These are phyloP conservation scores for Chaetomium globosum DNA, from an alignment of 2,329 filamentous ascomycete genomes.

Conservation along the genomic window DNA sequence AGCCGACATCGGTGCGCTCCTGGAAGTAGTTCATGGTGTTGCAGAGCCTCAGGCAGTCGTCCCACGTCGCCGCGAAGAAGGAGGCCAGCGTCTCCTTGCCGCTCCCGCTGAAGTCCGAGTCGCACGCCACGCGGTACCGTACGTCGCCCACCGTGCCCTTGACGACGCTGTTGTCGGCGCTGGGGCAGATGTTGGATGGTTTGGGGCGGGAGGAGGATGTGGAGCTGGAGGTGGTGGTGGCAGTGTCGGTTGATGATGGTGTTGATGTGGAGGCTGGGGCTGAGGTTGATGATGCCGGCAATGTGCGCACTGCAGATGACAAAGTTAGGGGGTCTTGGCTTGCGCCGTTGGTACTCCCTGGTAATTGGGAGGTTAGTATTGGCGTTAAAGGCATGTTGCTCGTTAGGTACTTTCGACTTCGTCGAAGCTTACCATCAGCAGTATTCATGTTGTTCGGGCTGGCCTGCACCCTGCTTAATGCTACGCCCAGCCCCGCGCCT, in stretches of 20 bases:
- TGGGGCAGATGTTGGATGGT: constrained; percentile 14
- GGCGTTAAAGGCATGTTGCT: no score
- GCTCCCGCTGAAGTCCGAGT: constrained; percentile 8
- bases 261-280: background rate
- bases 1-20: constrained; percentile 9
- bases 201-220: background rate
- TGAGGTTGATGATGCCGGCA: background rate
- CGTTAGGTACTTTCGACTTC: no score
- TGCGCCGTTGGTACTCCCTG: background rate
- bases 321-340: background rate
- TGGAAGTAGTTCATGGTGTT: constrained; percentile 22
- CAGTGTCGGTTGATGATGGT: background rate
- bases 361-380: no score
- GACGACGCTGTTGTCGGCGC: constrained; percentile 4
- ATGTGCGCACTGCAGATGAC: background rate
- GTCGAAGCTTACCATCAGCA: background rate
- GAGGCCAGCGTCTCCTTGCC: constrained; percentile 9
- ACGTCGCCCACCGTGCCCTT: background rate
- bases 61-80: background rate
- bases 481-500: constrained; percentile 7
- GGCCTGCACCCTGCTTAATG: constrained; percentile 7
- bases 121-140: constrained; percentile 11
- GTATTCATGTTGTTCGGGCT: background rate
- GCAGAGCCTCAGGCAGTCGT: constrained; percentile 9
- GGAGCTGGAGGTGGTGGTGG: background rate